Base-by-base conservation (phyloP, 371 early-diverging fungal species). In the Mucor ambiguus region DNA sequence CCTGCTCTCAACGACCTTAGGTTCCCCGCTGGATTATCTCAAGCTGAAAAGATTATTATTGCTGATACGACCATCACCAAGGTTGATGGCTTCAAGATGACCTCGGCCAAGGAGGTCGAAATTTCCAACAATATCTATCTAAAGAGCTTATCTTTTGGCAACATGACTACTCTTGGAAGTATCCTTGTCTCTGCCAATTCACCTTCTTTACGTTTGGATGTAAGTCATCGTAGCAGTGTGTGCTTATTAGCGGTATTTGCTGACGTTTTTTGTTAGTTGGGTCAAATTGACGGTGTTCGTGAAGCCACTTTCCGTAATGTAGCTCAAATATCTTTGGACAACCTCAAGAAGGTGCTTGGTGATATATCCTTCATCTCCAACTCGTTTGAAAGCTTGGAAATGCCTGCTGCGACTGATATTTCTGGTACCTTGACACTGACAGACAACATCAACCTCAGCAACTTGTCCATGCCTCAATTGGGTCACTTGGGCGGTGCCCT, bases 81-180 rank as follows among this genome's bases (percentile, higher is more conserved):
- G 0, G 22, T 85, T 33, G 80, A 85, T 16, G 85, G 85, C 10
- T 61, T 83, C 11, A 73, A 68, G 18, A 64, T 80, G 37, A 64
- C 60, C 1, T 61, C 73, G 9, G 69, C 66, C 0, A 67, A 67
- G 12, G 80, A 81, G 8, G 30, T 87, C 7, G 77, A 71, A 2
- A 60, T 85, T n/a, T 77, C 81, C 54, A 81, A 83, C 63, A 87
- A 87, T 61, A 76, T 79, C 33, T 79, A 80, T 46, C 65, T 87
- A 35, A 81, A 78, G 56, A 49, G 35, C 3, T 66, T 87, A 20
- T 72, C 76, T 12, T 69, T 85, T 46, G 64, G 70, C 2, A 66
- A 68, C 8, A 44, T 84, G 49, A 65, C 67, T 6, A 28, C 70
- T 2, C 60, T 85, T 14, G 71, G 74, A 16, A 62, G 30, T 0